Percentiles rank a stretch among this genome's conserved stretches.
These are phyloP conservation scores for Ophiostoma quercus DNA, from an alignment of 2,329 filamentous ascomycete species.

Conservation along the genomic window DNA sequence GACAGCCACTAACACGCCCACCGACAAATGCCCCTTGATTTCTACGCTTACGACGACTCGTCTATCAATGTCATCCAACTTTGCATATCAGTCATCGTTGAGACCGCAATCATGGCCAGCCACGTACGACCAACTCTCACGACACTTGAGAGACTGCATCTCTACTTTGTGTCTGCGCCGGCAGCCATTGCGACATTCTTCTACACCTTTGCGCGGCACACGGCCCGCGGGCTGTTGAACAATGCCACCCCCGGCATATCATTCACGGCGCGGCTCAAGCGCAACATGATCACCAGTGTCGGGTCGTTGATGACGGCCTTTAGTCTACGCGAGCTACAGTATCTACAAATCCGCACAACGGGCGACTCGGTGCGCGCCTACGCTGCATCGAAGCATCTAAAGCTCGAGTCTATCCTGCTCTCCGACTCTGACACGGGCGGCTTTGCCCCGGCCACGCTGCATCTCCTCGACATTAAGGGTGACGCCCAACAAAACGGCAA, in stretches of 20 bases:
- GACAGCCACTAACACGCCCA: too few species aligned
- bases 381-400: background rate
- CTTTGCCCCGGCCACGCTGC: background rate
- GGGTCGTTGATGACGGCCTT: background rate
- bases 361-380: background rate
- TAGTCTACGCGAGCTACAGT: background rate
- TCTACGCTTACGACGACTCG: too few species aligned
- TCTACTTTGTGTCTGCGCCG: slow-evolving; percentile 13
- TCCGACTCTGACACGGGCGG: background rate
- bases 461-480: background rate
- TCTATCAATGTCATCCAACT: too few species aligned
- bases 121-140: background rate
- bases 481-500: background rate
- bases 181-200: slow-evolving; percentile 5
- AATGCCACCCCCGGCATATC: background rate
- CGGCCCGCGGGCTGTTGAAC: background rate
- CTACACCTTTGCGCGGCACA: slow-evolving; percentile 11
- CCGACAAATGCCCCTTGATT: too few species aligned
- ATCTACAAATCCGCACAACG: background rate
- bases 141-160: slow-evolving; percentile 14
- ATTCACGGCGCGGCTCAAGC: background rate
- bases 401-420: background rate
- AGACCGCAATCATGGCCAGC: background rate
- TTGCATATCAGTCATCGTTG: too few species aligned
- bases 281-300: background rate